Evolutionary conservation across 306 rosid species (phyloP).

Genomic region (Quercus variabilis): DNA sequence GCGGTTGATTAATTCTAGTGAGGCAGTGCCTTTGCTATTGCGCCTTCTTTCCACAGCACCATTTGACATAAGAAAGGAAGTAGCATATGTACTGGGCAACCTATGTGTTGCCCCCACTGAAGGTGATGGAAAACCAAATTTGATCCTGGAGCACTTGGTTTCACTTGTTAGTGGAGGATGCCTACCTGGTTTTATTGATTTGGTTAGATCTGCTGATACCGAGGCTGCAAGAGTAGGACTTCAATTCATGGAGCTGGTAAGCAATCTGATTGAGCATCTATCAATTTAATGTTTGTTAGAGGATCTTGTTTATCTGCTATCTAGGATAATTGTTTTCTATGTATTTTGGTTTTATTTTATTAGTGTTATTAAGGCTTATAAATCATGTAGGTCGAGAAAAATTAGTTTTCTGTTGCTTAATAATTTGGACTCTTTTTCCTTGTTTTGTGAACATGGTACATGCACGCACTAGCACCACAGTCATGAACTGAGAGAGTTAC

Average conservation of each 20-base stretch:
- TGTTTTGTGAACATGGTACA: neutral
- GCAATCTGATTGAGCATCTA: conserved; percentile 22
- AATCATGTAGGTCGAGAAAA: neutral
- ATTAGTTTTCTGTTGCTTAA: too few relatives aligned
- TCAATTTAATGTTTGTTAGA: neutral
- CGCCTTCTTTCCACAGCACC: conserved; percentile 73
- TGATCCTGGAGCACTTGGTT: conserved; percentile 76
- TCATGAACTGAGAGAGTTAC: neutral
- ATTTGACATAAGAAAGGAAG: conserved; percentile 87
- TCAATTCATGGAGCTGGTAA: conserved; percentile 86
- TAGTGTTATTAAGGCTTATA: neutral
- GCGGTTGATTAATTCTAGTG: conserved; percentile 68
- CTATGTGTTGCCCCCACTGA: conserved; percentile 72
- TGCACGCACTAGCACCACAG: neutral
- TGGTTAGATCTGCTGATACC: conserved; percentile 77
- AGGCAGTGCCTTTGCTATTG: conserved; percentile 58
- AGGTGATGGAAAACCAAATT: conserved; percentile 56
- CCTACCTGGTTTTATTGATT: conserved; percentile 77
- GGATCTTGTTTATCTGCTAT: neutral
- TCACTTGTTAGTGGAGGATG: conserved; percentile 74
- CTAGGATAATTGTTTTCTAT: neutral
- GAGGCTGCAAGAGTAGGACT: conserved; percentile 95
- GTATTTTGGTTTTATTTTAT: neutral
- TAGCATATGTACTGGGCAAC: conserved; percentile 87
- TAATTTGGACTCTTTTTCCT: neutral